Base-by-base conservation (phyloP, 1,139 yeast genomes). In the Torulaspora globosa region DNA sequence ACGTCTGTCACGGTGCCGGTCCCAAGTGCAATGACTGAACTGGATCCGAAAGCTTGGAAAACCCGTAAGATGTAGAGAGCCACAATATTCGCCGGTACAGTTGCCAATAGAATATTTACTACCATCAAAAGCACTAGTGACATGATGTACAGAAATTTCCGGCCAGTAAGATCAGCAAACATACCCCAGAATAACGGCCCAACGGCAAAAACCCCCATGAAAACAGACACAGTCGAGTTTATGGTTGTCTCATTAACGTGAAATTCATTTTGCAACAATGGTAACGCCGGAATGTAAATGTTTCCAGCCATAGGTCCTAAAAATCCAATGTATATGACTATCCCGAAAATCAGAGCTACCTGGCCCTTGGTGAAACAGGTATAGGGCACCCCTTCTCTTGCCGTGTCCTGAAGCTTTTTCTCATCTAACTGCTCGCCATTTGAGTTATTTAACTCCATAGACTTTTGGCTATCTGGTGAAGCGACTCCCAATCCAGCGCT, bases 261-360 rank as follows among this genome's bases (percentile, higher is more conserved):
- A 49, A 77, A 76, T 2, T 69, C 73, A 2, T 61, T 54, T 50
- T 72, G 69, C 21, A 79, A 62, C 12, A 71, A 62, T 1, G 82
- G 81, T 15, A 79, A 60, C 3, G 80, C 68, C 1, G 84, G 84
- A 19, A 79, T 74, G 54, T 78, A 79, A 27, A 79, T 77, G 49
- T 79, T 79, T 1, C 83, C 84, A 2, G 81, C 70, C 43, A 78
- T 67, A 0, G 84, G 84, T 0, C 84, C 84, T 44, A 79, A 59
- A 50, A 78, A 76, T 0, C 83, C 84, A 14, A 63, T 59, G 34
- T 49, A 61, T 5, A 63, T 53, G 7, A 65, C 54, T 24, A 64
- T 55, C 3, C 41, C 40, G 39, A 61, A 62, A 19, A 62, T 61
- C 2, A 50, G 19, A 3, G 51, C 8, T 10, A 46, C 49, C 39